Evolutionary conservation across 2,329 filamentous ascomycete species (phyloP).

Genomic region (Plenodomus lindquistii): DNA sequence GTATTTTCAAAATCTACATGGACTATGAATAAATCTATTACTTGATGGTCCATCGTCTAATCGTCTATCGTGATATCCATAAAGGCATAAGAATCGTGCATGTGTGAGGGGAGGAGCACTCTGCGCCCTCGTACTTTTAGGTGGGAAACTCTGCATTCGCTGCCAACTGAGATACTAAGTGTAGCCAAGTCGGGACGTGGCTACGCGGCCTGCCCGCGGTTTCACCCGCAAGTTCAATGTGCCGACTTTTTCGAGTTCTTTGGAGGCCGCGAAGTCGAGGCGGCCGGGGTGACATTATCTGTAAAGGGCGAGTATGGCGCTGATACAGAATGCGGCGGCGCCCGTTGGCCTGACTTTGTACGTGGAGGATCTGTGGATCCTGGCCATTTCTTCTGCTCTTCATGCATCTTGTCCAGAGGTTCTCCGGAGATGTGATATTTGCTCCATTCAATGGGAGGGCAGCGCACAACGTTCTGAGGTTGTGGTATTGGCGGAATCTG

Average conservation of each 20-base stretch:
- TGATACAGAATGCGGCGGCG: conserved; percentile 57
- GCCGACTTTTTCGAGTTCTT: conserved; percentile 41
- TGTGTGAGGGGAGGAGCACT: conserved; percentile 13
- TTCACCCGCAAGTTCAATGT: conserved; percentile 8
- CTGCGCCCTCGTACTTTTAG: conserved; percentile 27
- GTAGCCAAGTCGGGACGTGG: no score
- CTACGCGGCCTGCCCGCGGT: background rate
- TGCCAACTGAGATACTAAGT: no score
- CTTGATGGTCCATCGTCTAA: conserved; percentile 22
- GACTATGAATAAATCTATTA: conserved; percentile 21
- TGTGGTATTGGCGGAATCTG: conserved; percentile 70
- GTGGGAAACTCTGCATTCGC: conserved; percentile 1
- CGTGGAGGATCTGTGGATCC: conserved; percentile 45
- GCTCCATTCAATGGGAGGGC: conserved; percentile 90
- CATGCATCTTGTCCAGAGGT: conserved; percentile 80
- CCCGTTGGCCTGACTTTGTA: conserved; percentile 41
- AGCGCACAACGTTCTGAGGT: conserved; percentile 80
- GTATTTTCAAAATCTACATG: conserved; percentile 9
- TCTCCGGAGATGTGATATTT: conserved; percentile 91
- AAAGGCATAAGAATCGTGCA: conserved; percentile 25
- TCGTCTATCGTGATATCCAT: conserved; percentile 34
- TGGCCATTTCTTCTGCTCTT: conserved; percentile 67
- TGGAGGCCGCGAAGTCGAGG: conserved; percentile 26
- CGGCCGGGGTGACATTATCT: conserved; percentile 50
- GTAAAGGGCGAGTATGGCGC: conserved; percentile 64